Conservation (phyloP, 495 filamentous ascomycete species). For the Viridothelium virens region DNA sequence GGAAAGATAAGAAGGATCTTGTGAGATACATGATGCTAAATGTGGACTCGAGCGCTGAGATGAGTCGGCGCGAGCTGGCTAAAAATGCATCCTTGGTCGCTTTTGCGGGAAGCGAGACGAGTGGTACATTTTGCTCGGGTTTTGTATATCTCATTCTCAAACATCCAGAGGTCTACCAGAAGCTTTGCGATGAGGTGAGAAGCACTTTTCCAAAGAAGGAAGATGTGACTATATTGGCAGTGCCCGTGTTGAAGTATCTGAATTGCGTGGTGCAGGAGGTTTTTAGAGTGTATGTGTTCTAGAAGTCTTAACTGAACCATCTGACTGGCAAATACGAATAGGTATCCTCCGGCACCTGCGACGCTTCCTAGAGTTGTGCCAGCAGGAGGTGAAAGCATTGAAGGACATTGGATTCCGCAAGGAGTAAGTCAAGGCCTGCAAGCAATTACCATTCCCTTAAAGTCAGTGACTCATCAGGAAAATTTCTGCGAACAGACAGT, state of each 20-base stretch:
- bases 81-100: constrained; percentile 2
- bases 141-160: constrained; percentile 22
- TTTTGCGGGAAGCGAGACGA: constrained; percentile 1
- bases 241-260: constrained; percentile 38
- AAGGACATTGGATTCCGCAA: constrained; percentile 35
- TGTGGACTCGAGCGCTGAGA: neutral
- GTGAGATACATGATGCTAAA: neutral
- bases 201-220: constrained; percentile 21
- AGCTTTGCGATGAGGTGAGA: constrained; percentile 25
- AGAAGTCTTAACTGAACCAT: neutral
- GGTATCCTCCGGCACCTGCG: constrained; percentile 48
- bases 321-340: neutral
- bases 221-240: constrained; percentile 32
- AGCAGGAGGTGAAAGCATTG: constrained; percentile 35
- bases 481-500: constrained; percentile 37
- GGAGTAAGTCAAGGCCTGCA: constrained; percentile 33
- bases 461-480: constrained; percentile 26
- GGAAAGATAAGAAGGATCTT: neutral
- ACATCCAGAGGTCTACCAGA: constrained; percentile 21
- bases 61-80: constrained; percentile 3
- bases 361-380: constrained; percentile 20
- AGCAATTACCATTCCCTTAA: constrained; percentile 40
- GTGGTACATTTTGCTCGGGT: constrained; percentile 2
- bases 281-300: constrained; percentile 38
- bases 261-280: constrained; percentile 48